Conservation (phyloP, 306 rosid genomes). For the Purshia tridentata region DNA sequence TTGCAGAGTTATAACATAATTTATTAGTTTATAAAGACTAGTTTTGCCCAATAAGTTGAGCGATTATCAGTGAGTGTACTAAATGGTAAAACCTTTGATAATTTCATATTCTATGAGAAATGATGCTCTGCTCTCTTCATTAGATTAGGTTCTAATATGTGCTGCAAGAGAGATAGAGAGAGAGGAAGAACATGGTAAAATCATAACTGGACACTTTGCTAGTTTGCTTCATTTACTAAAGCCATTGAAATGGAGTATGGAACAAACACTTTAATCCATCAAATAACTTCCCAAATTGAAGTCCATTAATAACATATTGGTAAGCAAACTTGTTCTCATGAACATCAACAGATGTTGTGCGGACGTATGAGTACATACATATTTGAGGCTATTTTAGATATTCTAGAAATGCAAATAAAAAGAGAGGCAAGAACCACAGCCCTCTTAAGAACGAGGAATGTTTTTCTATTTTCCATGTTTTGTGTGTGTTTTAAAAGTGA, state of each 20-base stretch:
- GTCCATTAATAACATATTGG: neutral
- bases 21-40: no score
- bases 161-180: constrained; percentile 40
- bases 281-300: neutral
- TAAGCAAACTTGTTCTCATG: neutral
- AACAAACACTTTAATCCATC: neutral
- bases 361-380: neutral
- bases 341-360: neutral
- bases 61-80: no score
- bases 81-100: constrained; percentile 49
- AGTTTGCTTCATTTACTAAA: neutral
- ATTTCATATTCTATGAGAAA: constrained; percentile 85
- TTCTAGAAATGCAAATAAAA: neutral
- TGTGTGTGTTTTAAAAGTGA: no score
- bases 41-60: no score
- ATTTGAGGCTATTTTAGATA: neutral
- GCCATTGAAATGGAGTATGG: neutral
- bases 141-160: constrained; percentile 49
- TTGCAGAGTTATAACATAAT: no score
- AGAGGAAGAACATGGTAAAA: constrained; percentile 19
- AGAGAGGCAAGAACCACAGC: neutral
- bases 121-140: constrained; percentile 89
- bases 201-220: constrained; percentile 15
- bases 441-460: neutral
- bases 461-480: neutral